Percentiles rank a stretch among this genome's conserved stretches.
phyloP scores from a whole-genome alignment of 352 stramenopile genomes.

The Phytophthora nicotianae region DNA sequence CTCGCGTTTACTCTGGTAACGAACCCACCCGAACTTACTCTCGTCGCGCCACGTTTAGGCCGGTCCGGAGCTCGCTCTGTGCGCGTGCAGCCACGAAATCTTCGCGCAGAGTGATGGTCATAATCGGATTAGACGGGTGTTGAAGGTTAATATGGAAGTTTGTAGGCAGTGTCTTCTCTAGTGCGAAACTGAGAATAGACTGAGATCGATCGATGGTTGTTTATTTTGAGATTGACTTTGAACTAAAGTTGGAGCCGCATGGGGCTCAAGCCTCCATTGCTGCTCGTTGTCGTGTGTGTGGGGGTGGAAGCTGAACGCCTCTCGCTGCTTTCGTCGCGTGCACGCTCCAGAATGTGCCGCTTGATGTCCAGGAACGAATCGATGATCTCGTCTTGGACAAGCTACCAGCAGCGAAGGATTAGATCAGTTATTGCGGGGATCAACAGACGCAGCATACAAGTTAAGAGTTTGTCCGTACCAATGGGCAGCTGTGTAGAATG shows the following conservation, averaged over 20 bases:
- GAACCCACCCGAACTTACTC: conserved; percentile 21
- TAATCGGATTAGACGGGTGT: conserved; percentile 34
- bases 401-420: conserved; percentile 31
- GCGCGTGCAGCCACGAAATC: conserved; percentile 45
- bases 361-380: conserved; percentile 91
- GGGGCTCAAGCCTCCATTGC: conserved; percentile 21
- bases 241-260: conserved; percentile 28
- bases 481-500: conserved; percentile 78
- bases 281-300: conserved; percentile 26
- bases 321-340: conserved; percentile 49
- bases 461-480: conserved; percentile 38
- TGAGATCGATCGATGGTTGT: background rate
- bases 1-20: conserved; percentile 20
- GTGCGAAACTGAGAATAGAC: conserved; percentile 14
- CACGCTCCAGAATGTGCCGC: conserved; percentile 78
- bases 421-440: background rate
- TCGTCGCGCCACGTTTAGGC: conserved; percentile 34
- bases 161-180: conserved; percentile 19
- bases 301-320: conserved; percentile 33
- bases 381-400: conserved; percentile 87
- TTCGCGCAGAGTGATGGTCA: conserved; percentile 45
- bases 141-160: conserved; percentile 14
- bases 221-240: conserved; percentile 22
- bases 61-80: conserved; percentile 32
- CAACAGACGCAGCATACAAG: background rate